These are phyloP conservation scores for Tetrastigma voinierianum DNA, from an alignment of 164 flowering plant genomes.

Conservation along the genomic window DNA sequence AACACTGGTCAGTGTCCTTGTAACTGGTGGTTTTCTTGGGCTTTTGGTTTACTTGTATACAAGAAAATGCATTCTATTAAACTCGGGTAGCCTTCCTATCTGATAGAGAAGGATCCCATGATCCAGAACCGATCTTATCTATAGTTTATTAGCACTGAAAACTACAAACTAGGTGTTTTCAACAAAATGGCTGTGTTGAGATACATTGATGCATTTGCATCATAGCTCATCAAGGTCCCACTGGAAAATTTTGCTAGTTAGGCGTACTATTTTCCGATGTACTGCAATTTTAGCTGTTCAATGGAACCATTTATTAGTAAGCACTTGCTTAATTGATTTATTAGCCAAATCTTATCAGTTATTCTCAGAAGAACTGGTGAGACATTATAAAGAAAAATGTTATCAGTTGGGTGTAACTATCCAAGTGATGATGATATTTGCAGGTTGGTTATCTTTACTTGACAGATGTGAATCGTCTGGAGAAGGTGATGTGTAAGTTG, in stretches of 20 bases:
- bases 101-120: too few species aligned
- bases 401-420: background rate
- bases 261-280: background rate
- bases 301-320: background rate
- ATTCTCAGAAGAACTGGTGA: background rate
- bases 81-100: too few species aligned
- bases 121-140: too few species aligned
- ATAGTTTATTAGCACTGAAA: background rate
- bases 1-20: slow-evolving; percentile 63
- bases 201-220: background rate
- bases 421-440: slow-evolving; percentile 9
- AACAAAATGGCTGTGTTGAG: background rate
- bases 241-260: background rate
- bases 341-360: background rate
- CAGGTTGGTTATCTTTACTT: slow-evolving; percentile 86
- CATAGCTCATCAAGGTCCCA: background rate
- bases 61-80: too few species aligned
- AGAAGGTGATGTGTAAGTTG: slow-evolving; percentile 68
- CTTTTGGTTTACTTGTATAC: background rate
- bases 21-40: background rate
- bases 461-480: slow-evolving; percentile 65
- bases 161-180: background rate
- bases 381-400: slow-evolving; percentile 2
- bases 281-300: background rate
- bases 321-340: background rate